Percentiles rank a stretch among this genome's conserved stretches.
Conservation (phyloP, 352 stramenopile species). For the Globisporangium solare region DNA sequence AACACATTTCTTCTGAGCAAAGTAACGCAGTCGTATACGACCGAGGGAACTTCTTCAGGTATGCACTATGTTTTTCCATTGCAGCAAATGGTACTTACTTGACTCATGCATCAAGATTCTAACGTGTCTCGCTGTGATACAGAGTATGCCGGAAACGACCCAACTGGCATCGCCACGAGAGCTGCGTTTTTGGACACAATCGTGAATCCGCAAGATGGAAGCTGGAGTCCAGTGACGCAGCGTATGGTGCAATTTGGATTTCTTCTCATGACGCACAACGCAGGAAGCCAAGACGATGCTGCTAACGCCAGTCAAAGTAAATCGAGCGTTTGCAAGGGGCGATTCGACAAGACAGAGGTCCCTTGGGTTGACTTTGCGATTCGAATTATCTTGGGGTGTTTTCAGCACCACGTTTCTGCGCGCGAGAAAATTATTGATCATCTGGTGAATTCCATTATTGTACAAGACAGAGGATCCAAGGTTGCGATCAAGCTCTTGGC, state of each 20-base stretch:
- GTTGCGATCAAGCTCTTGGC: slow-evolving; percentile 30
- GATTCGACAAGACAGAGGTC: not conserved
- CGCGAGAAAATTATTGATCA: slow-evolving; percentile 33
- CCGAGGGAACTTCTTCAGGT: slow-evolving; percentile 2
- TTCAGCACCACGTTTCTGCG: slow-evolving; percentile 30
- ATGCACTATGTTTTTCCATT: not conserved
- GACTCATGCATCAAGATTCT: not conserved
- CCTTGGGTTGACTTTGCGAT: slow-evolving; percentile 37
- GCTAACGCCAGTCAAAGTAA: slow-evolving; percentile 2
- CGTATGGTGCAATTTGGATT: slow-evolving; percentile 35
- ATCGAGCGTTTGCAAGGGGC: not conserved
- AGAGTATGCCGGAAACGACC: not conserved
- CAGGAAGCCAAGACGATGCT: slow-evolving; percentile 17
- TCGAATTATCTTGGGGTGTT: slow-evolving; percentile 40
- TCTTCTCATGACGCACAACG: slow-evolving; percentile 21
- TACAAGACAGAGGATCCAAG: slow-evolving; percentile 23
- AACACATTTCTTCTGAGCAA: slow-evolving; percentile 25
- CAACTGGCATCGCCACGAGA: slow-evolving; percentile 4
- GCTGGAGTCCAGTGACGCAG: slow-evolving; percentile 25
- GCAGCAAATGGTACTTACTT: too few species aligned
- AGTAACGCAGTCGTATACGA: slow-evolving; percentile 21
- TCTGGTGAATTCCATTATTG: slow-evolving; percentile 42
- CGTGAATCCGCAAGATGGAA: slow-evolving; percentile 25
- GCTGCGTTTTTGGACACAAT: slow-evolving; percentile 23
- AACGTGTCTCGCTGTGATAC: not conserved